Base-by-base conservation (phyloP, 2,329 filamentous ascomycete species). In the Beauveria pseudobassiana region DNA sequence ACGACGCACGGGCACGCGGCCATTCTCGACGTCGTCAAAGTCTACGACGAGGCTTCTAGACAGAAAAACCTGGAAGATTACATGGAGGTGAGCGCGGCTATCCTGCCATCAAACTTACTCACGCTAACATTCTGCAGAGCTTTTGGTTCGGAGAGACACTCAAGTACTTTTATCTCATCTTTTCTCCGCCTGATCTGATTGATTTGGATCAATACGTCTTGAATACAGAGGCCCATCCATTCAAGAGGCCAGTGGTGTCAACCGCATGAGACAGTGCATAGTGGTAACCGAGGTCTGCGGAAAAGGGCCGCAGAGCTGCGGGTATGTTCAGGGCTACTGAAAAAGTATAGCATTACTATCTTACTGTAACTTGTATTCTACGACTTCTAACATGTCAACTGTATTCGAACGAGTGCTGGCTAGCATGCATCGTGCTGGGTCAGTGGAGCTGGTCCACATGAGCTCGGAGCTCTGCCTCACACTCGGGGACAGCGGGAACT, bases 111-210 rank as follows among this genome's bases (percentile, higher is more conserved):
- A 16, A 38, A 38, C 12, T 16, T 38, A 6, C 5, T 93, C 75
- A 86, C 89, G 78, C 91, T 95, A 71, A 90, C 90, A 0, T 90
- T 95, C 76, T 63, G 42, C 65, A 70, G 76, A 88, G 84, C 62
- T 90, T 89, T 71, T 90, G 87, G 86, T 77, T 88, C 20, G 83
- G 82, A 1, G 83, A 87, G 73, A 86, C 84, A 64, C 71, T 87
- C 50, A 87, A 87, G 70, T 87, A 87, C 70, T 85, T 85, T 64
- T 87, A 82, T 64, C 71, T 87, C 59, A 76, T 85, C 5, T 87
- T 86, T 68, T 76, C 76, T 30, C 81, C 85, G 30, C 83, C 82
- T 62, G 76, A 80, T 57, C 69, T 84, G 16, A 74, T 85, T 12
- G 82, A 78, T 68, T 71, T 87, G 64, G 84, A 88, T 71, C 76